Base-by-base conservation (phyloP, 305 asterid species). In the Andrographis paniculata region DNA sequence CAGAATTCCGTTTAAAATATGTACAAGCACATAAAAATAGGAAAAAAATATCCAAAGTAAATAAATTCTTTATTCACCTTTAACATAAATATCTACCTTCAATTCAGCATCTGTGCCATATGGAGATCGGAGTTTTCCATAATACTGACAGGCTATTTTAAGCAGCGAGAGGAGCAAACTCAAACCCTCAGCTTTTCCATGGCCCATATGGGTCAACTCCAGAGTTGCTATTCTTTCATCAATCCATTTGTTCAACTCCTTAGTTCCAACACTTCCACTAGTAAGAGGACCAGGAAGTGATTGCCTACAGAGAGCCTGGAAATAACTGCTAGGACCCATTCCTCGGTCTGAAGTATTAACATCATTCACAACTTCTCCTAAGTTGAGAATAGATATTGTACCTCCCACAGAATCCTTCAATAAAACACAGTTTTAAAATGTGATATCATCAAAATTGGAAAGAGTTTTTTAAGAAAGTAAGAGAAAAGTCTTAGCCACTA, bases 61-160 rank as follows among this genome's bases (percentile, higher is more conserved):
- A 52, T 50, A 39, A 64, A 51, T 30, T 50, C 56, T 36, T 53
- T 49, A 47, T 42, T 58, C 27, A 43, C 17, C 50, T 21, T 40
- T 23, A 54, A 53, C 19, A 41, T 44, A 45, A 20, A 43, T 30
- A 59, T 38, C 19, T 71, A 86, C 96, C 96, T 83, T 80, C 53
- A 61, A 52, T 1, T 37, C 64, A 50, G 76, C 48, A 53, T 86
- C 96, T 27, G 87, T 64, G 50, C 94, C 95, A 54, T 83, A 78
- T 46, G 99, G 95, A 37, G 96, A 80, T 51, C 96, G 84, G 16
- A 91, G 76, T 69, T 80, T 86, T 47, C 99, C 99, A 63, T 91
- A 87, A 65, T 75, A 72, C 59, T 77, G 94, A 61, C 95, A 79
- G 31, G 82, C 78, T 61, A 91, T 77, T 73, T 81, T 91, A 45